A percentile compares a stretch with the other conserved stretches of the same genome.
Evolutionary conservation across 2,329 filamentous ascomycete species (phyloP).

Genomic region (Penicillium sp.): DNA sequence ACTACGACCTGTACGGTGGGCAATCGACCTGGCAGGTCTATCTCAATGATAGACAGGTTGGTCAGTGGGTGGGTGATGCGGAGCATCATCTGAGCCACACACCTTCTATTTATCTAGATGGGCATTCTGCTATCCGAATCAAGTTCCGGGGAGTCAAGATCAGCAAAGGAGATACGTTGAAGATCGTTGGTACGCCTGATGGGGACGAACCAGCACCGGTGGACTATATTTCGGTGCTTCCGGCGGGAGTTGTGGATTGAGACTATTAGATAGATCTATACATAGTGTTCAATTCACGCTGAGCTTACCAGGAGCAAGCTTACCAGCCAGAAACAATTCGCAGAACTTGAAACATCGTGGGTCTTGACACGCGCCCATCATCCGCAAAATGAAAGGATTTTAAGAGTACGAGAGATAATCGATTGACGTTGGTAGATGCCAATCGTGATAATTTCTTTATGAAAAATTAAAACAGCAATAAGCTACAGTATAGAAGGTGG

Average conservation of each 20-base stretch:
- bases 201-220: constrained; percentile 65
- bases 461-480: too few relatives aligned
- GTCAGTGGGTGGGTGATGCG: constrained; percentile 60
- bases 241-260: constrained; percentile 58
- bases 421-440: too few relatives aligned
- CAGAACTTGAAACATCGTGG: too few relatives aligned
- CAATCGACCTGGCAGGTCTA: constrained; percentile 57
- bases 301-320: too few relatives aligned
- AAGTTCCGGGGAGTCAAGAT: constrained; percentile 57
- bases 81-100: constrained; percentile 62
- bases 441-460: too few relatives aligned
- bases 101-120: constrained; percentile 61
- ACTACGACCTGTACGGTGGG: constrained; percentile 64
- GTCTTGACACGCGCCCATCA: too few relatives aligned
- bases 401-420: too few relatives aligned
- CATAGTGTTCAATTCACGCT: too few relatives aligned
- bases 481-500: constrained; percentile 8
- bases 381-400: too few relatives aligned
- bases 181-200: constrained; percentile 58
- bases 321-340: too few relatives aligned
- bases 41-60: constrained; percentile 55
- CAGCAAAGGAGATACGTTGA: constrained; percentile 53
- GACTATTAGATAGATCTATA: constrained; percentile 30
- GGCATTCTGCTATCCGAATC: constrained; percentile 63
- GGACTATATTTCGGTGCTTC: constrained; percentile 66